Conservation (phyloP, 1,284 basidiomycete genomes). For the Amylostereum areolatum region DNA sequence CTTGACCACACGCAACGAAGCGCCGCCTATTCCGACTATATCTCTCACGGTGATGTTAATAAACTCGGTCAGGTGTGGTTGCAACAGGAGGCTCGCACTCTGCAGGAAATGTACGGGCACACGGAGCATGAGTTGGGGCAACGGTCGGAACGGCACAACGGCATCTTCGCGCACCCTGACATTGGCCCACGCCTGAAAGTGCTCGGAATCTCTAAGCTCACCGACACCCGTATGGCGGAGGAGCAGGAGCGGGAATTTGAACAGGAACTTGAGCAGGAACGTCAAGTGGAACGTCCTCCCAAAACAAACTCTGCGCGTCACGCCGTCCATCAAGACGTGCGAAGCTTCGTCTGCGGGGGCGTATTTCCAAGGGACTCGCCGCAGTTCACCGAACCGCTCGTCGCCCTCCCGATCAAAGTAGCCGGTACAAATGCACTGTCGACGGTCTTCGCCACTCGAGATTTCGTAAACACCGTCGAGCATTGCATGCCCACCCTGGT, state of each 20-base stretch:
- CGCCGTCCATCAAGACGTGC: slow-evolving; percentile 19
- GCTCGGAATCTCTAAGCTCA: slow-evolving; percentile 20
- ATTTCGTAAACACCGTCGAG: slow-evolving; percentile 24
- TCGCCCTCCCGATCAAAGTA: too few species aligned
- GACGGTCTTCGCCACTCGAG: slow-evolving; percentile 21
- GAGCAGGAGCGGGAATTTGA: slow-evolving; percentile 46
- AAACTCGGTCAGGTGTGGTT: slow-evolving; percentile 27
- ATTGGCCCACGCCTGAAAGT: slow-evolving; percentile 21
- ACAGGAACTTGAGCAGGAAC: slow-evolving; percentile 37
- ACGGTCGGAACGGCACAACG: too few species aligned
- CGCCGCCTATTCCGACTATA: slow-evolving; percentile 8
- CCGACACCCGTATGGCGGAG: slow-evolving; percentile 28
- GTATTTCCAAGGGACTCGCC: slow-evolving; percentile 4
- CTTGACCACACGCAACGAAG: slow-evolving; percentile 31
- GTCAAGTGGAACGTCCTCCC: slow-evolving; percentile 29
- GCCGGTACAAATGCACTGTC: too few species aligned
- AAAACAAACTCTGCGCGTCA: slow-evolving; percentile 20
- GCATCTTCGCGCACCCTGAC: slow-evolving; percentile 9
- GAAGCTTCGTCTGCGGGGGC: slow-evolving; percentile 22
- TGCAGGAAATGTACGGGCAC: slow-evolving; percentile 18
- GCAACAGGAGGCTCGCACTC: slow-evolving; percentile 30
- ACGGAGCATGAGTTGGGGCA: neutral
- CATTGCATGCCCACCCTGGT: neutral
- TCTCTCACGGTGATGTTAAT: neutral
- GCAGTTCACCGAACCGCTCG: slow-evolving; percentile 6